Evolutionary conservation across 192 early-diverging fungal genomes (phyloP), one percentile per base, ranked within the genome.

Genomic region (Coemansia sp.): DNA sequence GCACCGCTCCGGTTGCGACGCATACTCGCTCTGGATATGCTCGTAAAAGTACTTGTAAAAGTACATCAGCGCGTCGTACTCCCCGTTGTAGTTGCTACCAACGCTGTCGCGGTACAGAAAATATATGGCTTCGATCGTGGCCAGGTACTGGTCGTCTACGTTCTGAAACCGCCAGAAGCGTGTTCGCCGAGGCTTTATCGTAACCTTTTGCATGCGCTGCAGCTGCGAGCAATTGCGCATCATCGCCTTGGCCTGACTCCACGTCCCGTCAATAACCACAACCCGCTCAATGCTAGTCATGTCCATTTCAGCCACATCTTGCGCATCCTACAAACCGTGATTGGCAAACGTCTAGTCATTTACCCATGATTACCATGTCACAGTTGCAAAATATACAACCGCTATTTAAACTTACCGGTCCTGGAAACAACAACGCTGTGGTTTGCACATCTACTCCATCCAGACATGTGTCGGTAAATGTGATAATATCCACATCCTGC

Each of bases 51-150:
- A 86, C 67, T 90, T 93, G 84, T 92, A 98, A 68, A 93, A 96
- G 72, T 86, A 96, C 78, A 98, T 74, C 52, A 98, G 82, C 66
- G 91, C 86, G 61, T 98, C 95, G 69, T 91, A 94, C 57, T 86
- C 83, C 10, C 94, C 93, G 49, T 84, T 74, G 76, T 93, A 93
- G 1, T 64, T 57, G 45, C 19, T 37, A 37, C 75, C 74, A 20
- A 82, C 74, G 71, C 90, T 94, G 71, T 96, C 96, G 37, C 88
- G 83, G 75, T 89, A 93, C 59, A 96, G 87, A 69, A 90, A 98
- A 58, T 98, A 98, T 22, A 96, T 91, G 4, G 96, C 96, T 71
- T 98, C 96, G 45, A 98, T 96, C 2, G 96, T 98, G 0, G 96
- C 92, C 53, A 98, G 71, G 59, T 90, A 84, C 56, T 83, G 73